A percentile compares a stretch with the other conserved stretches of the same genome.
Evolutionary conservation across 2,329 filamentous ascomycete species (phyloP).

Genomic region (Catunica adiposa): DNA sequence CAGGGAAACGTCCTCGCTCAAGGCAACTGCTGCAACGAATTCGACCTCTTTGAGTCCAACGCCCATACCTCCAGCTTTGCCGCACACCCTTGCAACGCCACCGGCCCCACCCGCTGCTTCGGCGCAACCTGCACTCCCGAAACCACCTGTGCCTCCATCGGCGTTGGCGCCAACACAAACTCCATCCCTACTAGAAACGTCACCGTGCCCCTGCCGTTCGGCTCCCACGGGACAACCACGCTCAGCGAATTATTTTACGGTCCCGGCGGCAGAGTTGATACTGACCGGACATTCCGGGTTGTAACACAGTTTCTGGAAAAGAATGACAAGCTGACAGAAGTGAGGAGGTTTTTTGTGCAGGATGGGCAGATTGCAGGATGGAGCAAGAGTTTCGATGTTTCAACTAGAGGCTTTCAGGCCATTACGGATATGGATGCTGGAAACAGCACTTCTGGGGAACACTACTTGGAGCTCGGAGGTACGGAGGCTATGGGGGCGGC

Average conservation of each 20-base stretch:
- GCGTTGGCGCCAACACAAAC: slow-evolving; percentile 35
- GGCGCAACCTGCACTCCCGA: background rate
- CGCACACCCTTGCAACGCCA: slow-evolving; percentile 34
- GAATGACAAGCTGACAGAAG: slow-evolving; percentile 21
- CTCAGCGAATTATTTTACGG: slow-evolving; percentile 37
- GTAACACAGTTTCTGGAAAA: slow-evolving; percentile 38
- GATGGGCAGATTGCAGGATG: slow-evolving; percentile 36
- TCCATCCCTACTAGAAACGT: slow-evolving; percentile 44
- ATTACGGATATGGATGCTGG: slow-evolving; percentile 39
- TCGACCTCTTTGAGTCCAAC: slow-evolving; percentile 45
- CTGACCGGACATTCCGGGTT: slow-evolving; percentile 39
- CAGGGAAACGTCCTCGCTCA: slow-evolving; percentile 32
- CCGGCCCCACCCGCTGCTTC: slow-evolving; percentile 16
- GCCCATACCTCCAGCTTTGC: slow-evolving; percentile 38
- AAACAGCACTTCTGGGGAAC: slow-evolving; percentile 23
- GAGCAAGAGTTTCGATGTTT: slow-evolving; percentile 20
- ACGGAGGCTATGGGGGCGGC: slow-evolving; percentile 37
- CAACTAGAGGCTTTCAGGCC: slow-evolving; percentile 41
- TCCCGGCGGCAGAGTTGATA: slow-evolving; percentile 38
- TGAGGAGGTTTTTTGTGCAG: slow-evolving; percentile 46
- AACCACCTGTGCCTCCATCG: slow-evolving; percentile 23
- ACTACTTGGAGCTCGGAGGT: slow-evolving; percentile 40
- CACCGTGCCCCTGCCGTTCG: background rate
- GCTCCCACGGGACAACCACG: background rate
- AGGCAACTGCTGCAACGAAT: slow-evolving; percentile 40